Percentiles rank a stretch among this genome's conserved stretches.
Conservation (phyloP, 768 basidiomycete genomes). For the Leccinum disarticulatum region DNA sequence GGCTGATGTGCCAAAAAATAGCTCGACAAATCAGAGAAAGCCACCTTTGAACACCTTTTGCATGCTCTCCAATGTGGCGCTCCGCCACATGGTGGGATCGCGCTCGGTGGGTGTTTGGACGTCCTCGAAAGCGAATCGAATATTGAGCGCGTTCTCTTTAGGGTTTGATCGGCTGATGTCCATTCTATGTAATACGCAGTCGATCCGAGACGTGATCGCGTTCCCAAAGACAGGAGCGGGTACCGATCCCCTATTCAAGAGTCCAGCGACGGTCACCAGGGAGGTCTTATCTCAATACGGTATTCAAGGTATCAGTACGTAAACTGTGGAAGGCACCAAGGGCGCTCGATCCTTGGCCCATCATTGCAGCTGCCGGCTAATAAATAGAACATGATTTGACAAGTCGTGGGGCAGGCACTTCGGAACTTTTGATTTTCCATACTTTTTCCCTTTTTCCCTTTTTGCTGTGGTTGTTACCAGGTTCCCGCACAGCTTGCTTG, state of each 20-base stretch:
- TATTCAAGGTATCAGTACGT: conserved; percentile 39
- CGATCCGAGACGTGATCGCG: conserved; percentile 94
- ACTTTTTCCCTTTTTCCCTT: background rate
- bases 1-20: conserved; percentile 33
- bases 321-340: conserved; percentile 4
- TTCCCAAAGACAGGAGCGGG: conserved; percentile 91
- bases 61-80: conserved; percentile 88
- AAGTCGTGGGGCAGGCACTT: background rate
- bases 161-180: conserved; percentile 94
- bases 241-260: conserved; percentile 84
- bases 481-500: background rate
- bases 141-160: conserved; percentile 32
- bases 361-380: background rate
- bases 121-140: conserved; percentile 8
- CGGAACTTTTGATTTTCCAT: background rate
- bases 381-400: conserved; percentile 3
- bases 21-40: conserved; percentile 71
- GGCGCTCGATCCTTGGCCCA: conserved; percentile 2
- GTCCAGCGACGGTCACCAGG: conserved; percentile 62
- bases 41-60: conserved; percentile 79
- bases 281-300: conserved; percentile 65
- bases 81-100: conserved; percentile 94
- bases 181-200: conserved; percentile 81
- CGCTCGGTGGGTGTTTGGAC: conserved; percentile 60
- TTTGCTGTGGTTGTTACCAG: background rate